Evolutionary conservation across 176 grass and related monocot species (phyloP), one percentile per base, ranked within the genome.

Genomic region (Dactylis glomerata): DNA sequence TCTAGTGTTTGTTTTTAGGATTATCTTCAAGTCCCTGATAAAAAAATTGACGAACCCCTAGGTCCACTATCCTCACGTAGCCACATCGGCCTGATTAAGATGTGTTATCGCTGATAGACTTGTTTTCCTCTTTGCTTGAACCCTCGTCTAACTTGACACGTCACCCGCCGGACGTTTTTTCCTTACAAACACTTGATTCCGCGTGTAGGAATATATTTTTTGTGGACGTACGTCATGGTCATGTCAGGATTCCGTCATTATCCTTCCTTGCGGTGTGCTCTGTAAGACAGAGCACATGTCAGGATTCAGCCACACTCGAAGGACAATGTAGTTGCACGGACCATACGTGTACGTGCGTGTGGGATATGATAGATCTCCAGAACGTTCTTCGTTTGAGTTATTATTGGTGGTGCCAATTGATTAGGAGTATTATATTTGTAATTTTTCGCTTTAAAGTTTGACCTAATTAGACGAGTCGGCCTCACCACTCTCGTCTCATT

Each of bases 81-180:
- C 70, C 87, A 92, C 87, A 38, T 81, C 52, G 46, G 51, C 58
- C 34, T 47, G 85, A 95, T 33, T 54, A 73, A 13, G 90, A 92
- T 40, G 84, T 34, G 31, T 12, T 79, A n/a, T 55, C 24, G 17
- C 46, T 83, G 46, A 62, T 22, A 46, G n/a, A 28, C 33, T 75
- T 52, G 24, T 19, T 50, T 50, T 17, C 47, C 47, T 17, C 47
- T 17, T 17, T 50, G 47, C 47, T 50, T 69, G n/a, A 22, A 36
- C 40, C 63, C 49, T 34, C 32, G 16, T 71, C 66, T 41, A 62
- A 77, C 50, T 47, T 62, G n/a, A 59, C 46, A 63, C 16, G 17
- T 72, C 73, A 62, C 41, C 61, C 56, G 17, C 28, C 5, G 55
- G 22, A 14, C 5, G 2, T n/a, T n/a, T 55, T 17, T 56, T 80